Evolutionary conservation across 371 early-diverging fungal species (phyloP), one percentile per base, ranked within the genome.

Genomic region (Nematocida parisii): DNA sequence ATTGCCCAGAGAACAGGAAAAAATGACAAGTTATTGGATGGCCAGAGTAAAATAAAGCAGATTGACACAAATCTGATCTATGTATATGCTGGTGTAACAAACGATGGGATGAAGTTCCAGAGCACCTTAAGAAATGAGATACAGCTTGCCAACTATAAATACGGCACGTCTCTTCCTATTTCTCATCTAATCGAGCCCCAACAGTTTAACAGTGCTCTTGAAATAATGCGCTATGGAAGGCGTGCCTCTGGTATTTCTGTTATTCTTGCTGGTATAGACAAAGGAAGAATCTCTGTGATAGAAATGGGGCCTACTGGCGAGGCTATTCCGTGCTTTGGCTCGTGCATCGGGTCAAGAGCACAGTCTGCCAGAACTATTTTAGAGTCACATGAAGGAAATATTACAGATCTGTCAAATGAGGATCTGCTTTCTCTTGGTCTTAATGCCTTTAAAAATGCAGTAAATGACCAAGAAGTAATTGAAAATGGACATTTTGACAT

Each of bases 331-430:
- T 81, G 77, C 13, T 58, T 67, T 44, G 88, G 85, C 6, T 61
- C 72, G 45, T 71, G 85, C 66, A 86, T 88, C 46, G 88, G 88
- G 24, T 62, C 73, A 54, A 72, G 87, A 22, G 81, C 84, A 4
- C 88, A 88, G 71, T 85, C 85, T n/a, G 85, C 83, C 73, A 84
- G 84, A 66, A 88, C 88, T 3, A 83, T 88, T 27, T 71, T 88
- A n/a, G 85, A 86, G 60, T 66, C 70, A 18, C 46, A 83, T 11
- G 74, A 58, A 42, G 67, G 58, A 11, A 47, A 66, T 2, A 74
- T 85, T 52, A 47, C 68, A 13, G 50, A 73, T 22, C 54, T 83
- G 15, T 54, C 80, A 62, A 47, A 70, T 45, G 73, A 85, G 56
- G 75, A 83, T 27, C 67, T 87, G 6, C 75, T 85, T 18, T 5